Evolutionary conservation across 176 grass and related monocot species (phyloP).

Genomic region (Stipa capillata): DNA sequence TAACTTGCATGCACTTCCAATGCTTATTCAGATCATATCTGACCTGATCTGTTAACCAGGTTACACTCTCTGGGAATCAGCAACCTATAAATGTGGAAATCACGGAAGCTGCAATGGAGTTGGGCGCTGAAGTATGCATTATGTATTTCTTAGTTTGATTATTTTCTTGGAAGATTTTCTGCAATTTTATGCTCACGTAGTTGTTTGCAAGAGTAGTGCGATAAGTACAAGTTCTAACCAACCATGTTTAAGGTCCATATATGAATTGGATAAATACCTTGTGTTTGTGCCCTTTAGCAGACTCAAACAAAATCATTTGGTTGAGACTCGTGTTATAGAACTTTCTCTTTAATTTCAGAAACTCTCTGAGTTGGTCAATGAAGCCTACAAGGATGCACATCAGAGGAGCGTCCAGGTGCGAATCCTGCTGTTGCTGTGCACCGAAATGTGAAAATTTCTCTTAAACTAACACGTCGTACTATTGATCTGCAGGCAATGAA

Average conservation of each 20-base stretch:
- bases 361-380: conserved; percentile 80
- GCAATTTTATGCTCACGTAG: neutral
- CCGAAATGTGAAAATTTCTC: neutral
- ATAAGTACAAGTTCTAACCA: neutral
- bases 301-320: neutral
- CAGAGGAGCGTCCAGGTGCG: conserved; percentile 75
- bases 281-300: too few relatives aligned
- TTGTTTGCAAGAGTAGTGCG: neutral
- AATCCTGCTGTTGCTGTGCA: neutral
- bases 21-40: neutral
- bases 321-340: neutral
- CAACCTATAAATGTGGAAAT: conserved; percentile 95
- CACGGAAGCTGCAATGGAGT: conserved; percentile 83
- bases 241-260: neutral
- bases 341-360: conserved; percentile 39
- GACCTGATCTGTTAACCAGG: conserved; percentile 30
- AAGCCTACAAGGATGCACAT: conserved; percentile 93
- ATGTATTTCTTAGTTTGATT: conserved; percentile 15
- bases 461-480: neutral
- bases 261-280: too few relatives aligned
- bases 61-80: conserved; percentile 97
- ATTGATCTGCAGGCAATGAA: conserved; percentile 74
- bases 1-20: neutral
- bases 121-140: conserved; percentile 80
- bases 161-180: conserved; percentile 11